These are phyloP conservation scores for Aspergillus novofumigatus DNA, from an alignment of 2,329 filamentous ascomycete genomes.

Conservation along the genomic window DNA sequence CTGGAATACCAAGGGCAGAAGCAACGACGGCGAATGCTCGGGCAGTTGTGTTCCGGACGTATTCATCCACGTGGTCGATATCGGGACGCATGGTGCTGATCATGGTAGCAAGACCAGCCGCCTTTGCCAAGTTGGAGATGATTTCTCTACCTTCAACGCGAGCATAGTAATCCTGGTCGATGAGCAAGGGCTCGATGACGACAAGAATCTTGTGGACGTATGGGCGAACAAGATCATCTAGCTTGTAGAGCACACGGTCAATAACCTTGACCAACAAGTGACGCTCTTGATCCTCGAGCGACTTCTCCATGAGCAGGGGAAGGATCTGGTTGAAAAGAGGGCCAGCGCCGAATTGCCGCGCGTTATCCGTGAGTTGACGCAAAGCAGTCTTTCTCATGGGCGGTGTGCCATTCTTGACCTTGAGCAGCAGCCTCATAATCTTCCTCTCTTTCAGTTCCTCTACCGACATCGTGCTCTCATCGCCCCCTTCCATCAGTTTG, in stretches of 20 bases:
- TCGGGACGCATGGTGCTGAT: conserved; percentile 99
- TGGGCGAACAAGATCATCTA: conserved; percentile 91
- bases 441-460: conserved; percentile 97
- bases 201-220: conserved; percentile 98
- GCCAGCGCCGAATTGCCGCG: conserved; percentile 89
- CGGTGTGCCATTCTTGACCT: conserved; percentile 98
- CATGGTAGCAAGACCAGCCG: conserved; percentile 95
- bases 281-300: conserved; percentile 93
- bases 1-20: conserved; percentile 91
- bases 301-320: conserved; percentile 96
- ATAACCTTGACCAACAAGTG: conserved; percentile 99
- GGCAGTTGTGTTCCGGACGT: conserved; percentile 95
- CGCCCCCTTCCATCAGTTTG: conserved; percentile 88
- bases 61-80: conserved; percentile 97
- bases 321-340: conserved; percentile 96
- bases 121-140: conserved; percentile 95
- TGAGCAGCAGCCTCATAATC: conserved; percentile 93
- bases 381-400: conserved; percentile 98
- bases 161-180: conserved; percentile 99
- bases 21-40: conserved; percentile 96
- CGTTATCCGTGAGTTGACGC: conserved; percentile 95
- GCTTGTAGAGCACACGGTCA: conserved; percentile 95
- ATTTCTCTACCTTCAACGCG: conserved; percentile 97
- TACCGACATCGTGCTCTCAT: conserved; percentile 86
- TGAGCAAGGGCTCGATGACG: conserved; percentile 97